Evolutionary conservation across 176 grass and related monocot genomes (phyloP).

Genomic region (Cenchrus americanus): DNA sequence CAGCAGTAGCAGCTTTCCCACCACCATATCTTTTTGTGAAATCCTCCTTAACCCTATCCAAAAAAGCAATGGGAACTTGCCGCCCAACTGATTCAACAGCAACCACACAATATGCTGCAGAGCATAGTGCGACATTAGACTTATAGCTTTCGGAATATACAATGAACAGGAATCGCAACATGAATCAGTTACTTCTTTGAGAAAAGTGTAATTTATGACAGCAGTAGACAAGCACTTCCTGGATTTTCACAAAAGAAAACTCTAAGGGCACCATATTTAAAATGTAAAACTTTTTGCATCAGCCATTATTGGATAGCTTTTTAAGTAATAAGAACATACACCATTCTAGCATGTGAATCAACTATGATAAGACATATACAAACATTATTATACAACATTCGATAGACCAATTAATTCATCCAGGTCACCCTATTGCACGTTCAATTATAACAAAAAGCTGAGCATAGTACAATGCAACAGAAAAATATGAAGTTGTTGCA

Average conservation of each 20-base stretch:
- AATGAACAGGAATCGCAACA: neutral
- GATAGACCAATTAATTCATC: neutral
- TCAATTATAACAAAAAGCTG: neutral
- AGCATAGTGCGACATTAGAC: slow-evolving; percentile 13
- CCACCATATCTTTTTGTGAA: slow-evolving; percentile 83
- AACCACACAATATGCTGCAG: slow-evolving; percentile 89
- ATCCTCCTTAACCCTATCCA: slow-evolving; percentile 88
- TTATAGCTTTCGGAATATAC: neutral
- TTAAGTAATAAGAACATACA: neutral
- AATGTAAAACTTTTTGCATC: too few species aligned
- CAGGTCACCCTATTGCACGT: neutral
- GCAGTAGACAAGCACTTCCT: neutral
- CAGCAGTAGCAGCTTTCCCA: slow-evolving; percentile 84
- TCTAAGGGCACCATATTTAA: neutral
- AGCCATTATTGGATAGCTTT: neutral
- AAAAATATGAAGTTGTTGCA: neutral
- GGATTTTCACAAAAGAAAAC: neutral
- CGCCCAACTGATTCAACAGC: slow-evolving; percentile 86
- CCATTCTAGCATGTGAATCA: neutral
- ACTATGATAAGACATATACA: neutral
- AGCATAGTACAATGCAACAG: neutral
- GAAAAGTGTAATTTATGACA: neutral
- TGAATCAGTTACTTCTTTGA: neutral
- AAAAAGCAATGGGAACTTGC: slow-evolving; percentile 88
- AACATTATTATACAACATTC: neutral